phyloP scores from a whole-genome alignment of 2,329 filamentous ascomycete species.

The Colletotrichum sp. region DNA sequence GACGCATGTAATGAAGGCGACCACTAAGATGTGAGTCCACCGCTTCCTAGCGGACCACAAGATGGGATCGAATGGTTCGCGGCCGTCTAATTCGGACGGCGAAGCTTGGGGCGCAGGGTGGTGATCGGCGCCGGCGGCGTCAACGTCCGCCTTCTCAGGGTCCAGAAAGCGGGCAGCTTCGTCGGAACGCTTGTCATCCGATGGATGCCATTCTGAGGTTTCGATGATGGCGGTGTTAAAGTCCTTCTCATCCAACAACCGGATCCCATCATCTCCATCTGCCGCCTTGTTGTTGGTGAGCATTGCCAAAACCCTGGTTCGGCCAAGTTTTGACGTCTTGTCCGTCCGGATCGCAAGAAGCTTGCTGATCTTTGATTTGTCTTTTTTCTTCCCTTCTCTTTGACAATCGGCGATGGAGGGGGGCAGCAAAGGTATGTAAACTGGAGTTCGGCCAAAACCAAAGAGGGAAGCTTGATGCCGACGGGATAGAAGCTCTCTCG shows the following conservation, averaged over 20 bases:
- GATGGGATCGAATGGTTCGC: not conserved
- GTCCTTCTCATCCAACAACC: not conserved
- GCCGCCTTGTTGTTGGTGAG: not conserved
- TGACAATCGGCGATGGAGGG: not conserved
- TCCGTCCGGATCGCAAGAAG: not conserved
- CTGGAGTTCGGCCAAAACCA: not conserved
- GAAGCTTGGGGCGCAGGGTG: not conserved
- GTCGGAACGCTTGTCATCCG: not conserved
- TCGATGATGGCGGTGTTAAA: not conserved
- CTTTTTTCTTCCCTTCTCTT: not conserved
- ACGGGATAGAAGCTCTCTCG: not conserved
- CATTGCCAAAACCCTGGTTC: not conserved
- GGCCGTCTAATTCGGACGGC: not conserved
- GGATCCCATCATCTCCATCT: too few species aligned
- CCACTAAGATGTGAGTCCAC: constrained; percentile 4
- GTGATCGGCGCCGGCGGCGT: not conserved
- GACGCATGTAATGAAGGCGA: not conserved
- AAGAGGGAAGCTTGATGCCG: not conserved
- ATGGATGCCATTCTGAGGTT: not conserved
- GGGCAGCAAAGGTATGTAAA: not conserved
- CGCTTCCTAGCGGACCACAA: constrained; percentile 5
- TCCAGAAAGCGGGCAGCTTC: not conserved
- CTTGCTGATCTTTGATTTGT: not conserved
- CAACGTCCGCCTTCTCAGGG: not conserved
- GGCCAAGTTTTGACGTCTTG: not conserved